phyloP scores from a whole-genome alignment of 2,329 filamentous ascomycete genomes.

The Alternaria triticina region DNA sequence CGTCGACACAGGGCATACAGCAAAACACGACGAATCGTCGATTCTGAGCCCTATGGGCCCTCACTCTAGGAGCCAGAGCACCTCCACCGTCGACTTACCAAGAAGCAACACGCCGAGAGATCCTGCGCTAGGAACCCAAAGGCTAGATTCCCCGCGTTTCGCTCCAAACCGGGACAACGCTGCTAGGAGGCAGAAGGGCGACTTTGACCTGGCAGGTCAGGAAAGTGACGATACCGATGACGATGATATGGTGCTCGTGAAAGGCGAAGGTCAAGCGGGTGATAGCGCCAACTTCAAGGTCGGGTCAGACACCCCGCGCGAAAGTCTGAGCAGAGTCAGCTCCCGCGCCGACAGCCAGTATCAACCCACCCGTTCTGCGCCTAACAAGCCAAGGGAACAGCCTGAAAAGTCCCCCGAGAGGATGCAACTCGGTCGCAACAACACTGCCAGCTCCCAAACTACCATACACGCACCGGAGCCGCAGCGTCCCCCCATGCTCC shows the following conservation, averaged over 20 bases:
- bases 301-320: constrained; percentile 28
- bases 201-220: constrained; percentile 33
- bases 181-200: constrained; percentile 27
- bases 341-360: constrained; percentile 35
- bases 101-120: constrained; percentile 25
- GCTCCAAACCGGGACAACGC: constrained; percentile 23
- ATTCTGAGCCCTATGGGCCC: constrained; percentile 35
- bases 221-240: constrained; percentile 44
- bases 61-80: constrained; percentile 28
- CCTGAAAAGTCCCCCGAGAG: constrained; percentile 33
- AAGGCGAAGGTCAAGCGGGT: constrained; percentile 26
- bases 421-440: constrained; percentile 24
- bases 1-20: constrained; percentile 24
- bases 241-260: constrained; percentile 37
- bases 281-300: constrained; percentile 31
- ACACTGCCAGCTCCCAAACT: constrained; percentile 27
- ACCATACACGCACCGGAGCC: constrained; percentile 36
- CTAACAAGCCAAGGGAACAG: constrained; percentile 26
- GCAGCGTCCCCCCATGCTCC: constrained; percentile 50
- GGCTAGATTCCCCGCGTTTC: constrained; percentile 28
- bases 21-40: constrained; percentile 35
- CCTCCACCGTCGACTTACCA: constrained; percentile 25
- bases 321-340: constrained; percentile 27
- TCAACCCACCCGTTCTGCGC: constrained; percentile 25
- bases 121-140: constrained; percentile 12